Conservation (phyloP, 768 basidiomycete species). For the Trametes cinnabarina region DNA sequence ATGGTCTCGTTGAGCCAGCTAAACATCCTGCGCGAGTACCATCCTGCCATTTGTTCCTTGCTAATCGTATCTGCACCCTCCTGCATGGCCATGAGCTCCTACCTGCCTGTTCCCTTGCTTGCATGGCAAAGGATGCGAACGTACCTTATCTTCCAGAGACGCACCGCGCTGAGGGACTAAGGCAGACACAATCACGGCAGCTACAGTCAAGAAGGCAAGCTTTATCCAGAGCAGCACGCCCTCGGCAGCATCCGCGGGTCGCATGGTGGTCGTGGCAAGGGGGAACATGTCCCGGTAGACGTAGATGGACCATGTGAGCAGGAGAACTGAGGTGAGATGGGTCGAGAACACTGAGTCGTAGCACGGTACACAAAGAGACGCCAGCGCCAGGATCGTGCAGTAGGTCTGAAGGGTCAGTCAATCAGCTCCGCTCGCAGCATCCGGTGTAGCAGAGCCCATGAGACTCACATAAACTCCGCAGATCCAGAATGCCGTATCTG, state of each 20-base stretch:
- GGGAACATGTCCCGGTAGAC: slow-evolving; percentile 58
- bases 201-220: slow-evolving; percentile 41
- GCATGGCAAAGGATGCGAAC: slow-evolving; percentile 32
- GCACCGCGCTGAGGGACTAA: slow-evolving; percentile 51
- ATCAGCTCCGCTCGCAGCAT: too few species aligned
- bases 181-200: slow-evolving; percentile 50
- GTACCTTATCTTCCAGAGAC: slow-evolving; percentile 40
- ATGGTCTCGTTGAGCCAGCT: slow-evolving; percentile 53
- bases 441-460: neutral
- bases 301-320: slow-evolving; percentile 47
- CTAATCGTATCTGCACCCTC: slow-evolving; percentile 2
- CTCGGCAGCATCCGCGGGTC: slow-evolving; percentile 47
- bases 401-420: slow-evolving; percentile 27
- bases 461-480: neutral
- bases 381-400: slow-evolving; percentile 32
- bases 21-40: slow-evolving; percentile 37
- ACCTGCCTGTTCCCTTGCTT: neutral
- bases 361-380: slow-evolving; percentile 21
- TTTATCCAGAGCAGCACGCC: slow-evolving; percentile 54
- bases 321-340: slow-evolving; percentile 49
- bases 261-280: slow-evolving; percentile 46
- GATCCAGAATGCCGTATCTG: neutral
- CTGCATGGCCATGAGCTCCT: neutral
- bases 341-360: slow-evolving; percentile 30
- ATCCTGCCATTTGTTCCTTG: slow-evolving; percentile 27